Evolutionary conservation across 1,284 basidiomycete genomes (phyloP).

Genomic region (Agroathelia rolfsii): DNA sequence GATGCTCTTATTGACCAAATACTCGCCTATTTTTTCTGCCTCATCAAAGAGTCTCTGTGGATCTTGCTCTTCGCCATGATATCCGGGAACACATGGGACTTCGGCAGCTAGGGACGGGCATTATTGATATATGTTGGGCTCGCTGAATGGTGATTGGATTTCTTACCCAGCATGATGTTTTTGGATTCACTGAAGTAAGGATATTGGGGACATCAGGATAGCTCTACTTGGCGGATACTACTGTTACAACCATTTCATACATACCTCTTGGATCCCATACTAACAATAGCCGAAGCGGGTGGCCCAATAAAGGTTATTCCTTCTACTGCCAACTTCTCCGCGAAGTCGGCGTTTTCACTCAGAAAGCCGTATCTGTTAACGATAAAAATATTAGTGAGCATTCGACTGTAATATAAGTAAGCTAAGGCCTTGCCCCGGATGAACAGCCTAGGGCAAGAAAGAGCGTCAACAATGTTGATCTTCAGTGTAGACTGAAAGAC

Average conservation of each 20-base stretch:
- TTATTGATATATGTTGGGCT: slow-evolving; percentile 1
- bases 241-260: slow-evolving; percentile 1
- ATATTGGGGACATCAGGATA: slow-evolving; percentile 9
- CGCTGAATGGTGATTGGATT: neutral
- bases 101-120: slow-evolving; percentile 50
- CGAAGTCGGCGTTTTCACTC: slow-evolving; percentile 88
- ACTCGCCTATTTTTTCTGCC: slow-evolving; percentile 63
- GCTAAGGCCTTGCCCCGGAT: slow-evolving; percentile 51
- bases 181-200: slow-evolving; percentile 59
- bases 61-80: slow-evolving; percentile 73
- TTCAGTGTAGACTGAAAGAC: slow-evolving; percentile 3
- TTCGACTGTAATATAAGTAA: slow-evolving; percentile 2
- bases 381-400: neutral
- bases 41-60: slow-evolving; percentile 51
- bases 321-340: slow-evolving; percentile 75
- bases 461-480: too few relatives aligned
- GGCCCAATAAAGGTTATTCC: slow-evolving; percentile 96
- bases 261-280: slow-evolving; percentile 86
- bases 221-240: slow-evolving; percentile 1
- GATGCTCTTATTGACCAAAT: slow-evolving; percentile 5
- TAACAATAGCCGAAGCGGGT: slow-evolving; percentile 85
- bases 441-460: slow-evolving; percentile 47
- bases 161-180: slow-evolving; percentile 79
- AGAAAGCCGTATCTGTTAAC: slow-evolving; percentile 75
- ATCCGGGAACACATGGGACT: slow-evolving; percentile 91